Evolutionary conservation across 1,284 basidiomycete genomes (phyloP).

Genomic region (Mycosarcoma mackinlayi): DNA sequence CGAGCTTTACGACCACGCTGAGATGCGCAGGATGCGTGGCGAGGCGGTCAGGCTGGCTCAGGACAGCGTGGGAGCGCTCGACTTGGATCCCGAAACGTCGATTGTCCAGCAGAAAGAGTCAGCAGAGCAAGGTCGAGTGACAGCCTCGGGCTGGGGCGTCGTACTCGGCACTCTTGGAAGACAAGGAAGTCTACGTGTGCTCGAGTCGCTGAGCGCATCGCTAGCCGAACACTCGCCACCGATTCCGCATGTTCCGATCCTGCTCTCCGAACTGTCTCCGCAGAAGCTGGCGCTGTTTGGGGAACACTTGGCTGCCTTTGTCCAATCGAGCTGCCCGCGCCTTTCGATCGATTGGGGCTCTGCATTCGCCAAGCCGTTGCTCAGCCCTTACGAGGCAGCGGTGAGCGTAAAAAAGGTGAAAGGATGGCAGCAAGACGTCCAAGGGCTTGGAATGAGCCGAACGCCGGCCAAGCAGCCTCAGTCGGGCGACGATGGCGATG

Average conservation of each 20-base stretch:
- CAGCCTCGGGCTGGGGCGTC: slow-evolving; percentile 79
- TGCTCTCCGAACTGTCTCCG: slow-evolving; percentile 95
- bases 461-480: slow-evolving; percentile 29
- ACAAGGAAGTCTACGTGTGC: slow-evolving; percentile 90
- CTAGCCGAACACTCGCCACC: slow-evolving; percentile 35
- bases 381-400: slow-evolving; percentile 93
- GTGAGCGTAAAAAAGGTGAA: slow-evolving; percentile 81
- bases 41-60: slow-evolving; percentile 76
- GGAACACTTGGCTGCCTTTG: slow-evolving; percentile 80
- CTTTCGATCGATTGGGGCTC: slow-evolving; percentile 91
- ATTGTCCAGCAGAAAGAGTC: slow-evolving; percentile 13
- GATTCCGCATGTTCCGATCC: slow-evolving; percentile 83
- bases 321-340: slow-evolving; percentile 95
- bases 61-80: slow-evolving; percentile 44
- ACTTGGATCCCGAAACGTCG: slow-evolving; percentile 23
- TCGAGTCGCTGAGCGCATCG: slow-evolving; percentile 71
- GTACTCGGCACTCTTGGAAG: slow-evolving; percentile 93
- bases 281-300: slow-evolving; percentile 88
- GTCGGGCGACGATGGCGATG: slow-evolving; percentile 4
- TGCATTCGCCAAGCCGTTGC: slow-evolving; percentile 86
- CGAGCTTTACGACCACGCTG: slow-evolving; percentile 88
- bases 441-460: slow-evolving; percentile 68
- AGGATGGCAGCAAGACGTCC: slow-evolving; percentile 72
- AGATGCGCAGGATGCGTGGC: slow-evolving; percentile 81
- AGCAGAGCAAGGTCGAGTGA: slow-evolving; percentile 47